These are phyloP conservation scores for Saturnispora mendoncae DNA, from an alignment of 805 yeast genomes.

Conservation along the genomic window DNA sequence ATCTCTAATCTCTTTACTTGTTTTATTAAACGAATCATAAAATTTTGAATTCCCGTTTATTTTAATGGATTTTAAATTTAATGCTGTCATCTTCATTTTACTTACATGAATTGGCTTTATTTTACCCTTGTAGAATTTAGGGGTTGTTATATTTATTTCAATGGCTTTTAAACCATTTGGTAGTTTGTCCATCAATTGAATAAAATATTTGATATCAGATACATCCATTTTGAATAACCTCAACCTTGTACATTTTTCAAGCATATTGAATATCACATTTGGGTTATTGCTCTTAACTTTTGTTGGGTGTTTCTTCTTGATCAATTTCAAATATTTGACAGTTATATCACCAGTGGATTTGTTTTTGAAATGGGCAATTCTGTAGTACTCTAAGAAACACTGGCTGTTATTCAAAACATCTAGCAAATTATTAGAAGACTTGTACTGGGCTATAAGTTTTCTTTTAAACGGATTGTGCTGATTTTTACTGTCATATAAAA, in stretches of 20 bases:
- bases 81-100: background rate
- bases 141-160: background rate
- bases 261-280: background rate
- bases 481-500: background rate
- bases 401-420: too few species aligned
- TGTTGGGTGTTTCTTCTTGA: background rate
- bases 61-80: background rate
- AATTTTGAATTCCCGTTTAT: background rate
- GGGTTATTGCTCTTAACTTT: background rate
- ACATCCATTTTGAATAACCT: background rate
- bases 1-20: too few species aligned
- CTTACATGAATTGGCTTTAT: background rate
- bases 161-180: background rate
- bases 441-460: background rate
- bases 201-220: background rate
- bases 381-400: too few species aligned
- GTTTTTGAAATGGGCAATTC: slow-evolving; percentile 3
- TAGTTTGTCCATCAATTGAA: background rate
- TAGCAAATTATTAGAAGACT: too few species aligned
- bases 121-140: background rate
- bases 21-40: background rate
- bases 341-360: background rate
- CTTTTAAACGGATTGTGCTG: background rate
- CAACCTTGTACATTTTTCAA: background rate
- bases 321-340: background rate